Evolutionary conservation across 805 yeast genomes (phyloP), one percentile per base, ranked within the genome.

Genomic region (Candida lessepsii): DNA sequence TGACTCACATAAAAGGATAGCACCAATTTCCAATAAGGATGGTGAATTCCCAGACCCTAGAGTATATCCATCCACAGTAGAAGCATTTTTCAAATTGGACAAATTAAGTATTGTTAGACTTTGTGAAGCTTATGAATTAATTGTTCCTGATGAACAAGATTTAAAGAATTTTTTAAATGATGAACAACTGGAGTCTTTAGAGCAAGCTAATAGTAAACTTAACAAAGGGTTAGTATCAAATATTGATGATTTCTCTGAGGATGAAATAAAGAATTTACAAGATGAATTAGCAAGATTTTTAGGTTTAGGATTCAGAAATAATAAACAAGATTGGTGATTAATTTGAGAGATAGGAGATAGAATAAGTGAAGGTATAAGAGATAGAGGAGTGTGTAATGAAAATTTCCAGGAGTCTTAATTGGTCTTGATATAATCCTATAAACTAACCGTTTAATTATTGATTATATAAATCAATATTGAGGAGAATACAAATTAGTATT

Each of bases 11-110:
- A 52, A 50, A 1, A 46, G 58, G 5, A 53, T 88, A n/a, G 85
- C 84, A 0, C 83, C 90, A 1, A 58, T 88, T 41, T 76, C 83
- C n/a, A 83, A 82, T 53, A 71, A 78, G n/a, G 93, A 86, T 57
- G 96, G 96, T 17, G 86, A 78, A 31, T 70, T 68, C 26, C 87
- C 93, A 4, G 61, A 71, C 1, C 57, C 60, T 3, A 69, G 63
- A 8, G 17, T 52, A 8, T 85, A 78, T 59, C 96, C 96, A 6
- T 55, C 55, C 8, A 80, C 83, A 2, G 54, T 80, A 16, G 66
- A 57, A 1, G 80, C 78, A 0, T 82, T 85, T 47, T 60, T 62
- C 29, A 59, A 60, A 2, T 57, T 86, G 27, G 47, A 59, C 1
- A 72, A 77, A 41, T 61, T 64, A 9, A 57, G 63, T 9, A 53